phyloP scores from a whole-genome alignment of 441 rosid genomes.

The Francoa sonchifolia region DNA sequence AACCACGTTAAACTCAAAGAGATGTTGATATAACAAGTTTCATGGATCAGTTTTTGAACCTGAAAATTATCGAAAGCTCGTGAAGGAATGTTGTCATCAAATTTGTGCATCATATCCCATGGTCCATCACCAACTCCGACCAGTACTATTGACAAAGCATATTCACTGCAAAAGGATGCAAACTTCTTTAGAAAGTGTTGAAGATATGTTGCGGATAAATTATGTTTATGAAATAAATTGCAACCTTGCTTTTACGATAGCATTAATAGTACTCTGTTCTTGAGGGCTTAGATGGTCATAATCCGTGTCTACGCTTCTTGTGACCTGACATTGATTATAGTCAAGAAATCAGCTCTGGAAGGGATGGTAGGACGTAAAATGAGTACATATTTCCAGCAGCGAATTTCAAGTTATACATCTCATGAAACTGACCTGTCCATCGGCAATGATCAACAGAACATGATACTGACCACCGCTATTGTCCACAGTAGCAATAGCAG shows the following conservation, averaged over 20 bases:
- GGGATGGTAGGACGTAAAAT: no score
- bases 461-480: slow-evolving; percentile 1
- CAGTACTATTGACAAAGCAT: slow-evolving; percentile 19
- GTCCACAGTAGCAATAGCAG: not conserved
- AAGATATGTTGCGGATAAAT: not conserved
- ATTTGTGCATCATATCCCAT: slow-evolving; percentile 22
- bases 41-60: slow-evolving; percentile 5
- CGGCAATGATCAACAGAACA: slow-evolving; percentile 6
- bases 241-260: slow-evolving; percentile 12
- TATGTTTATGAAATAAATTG: not conserved
- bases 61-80: slow-evolving; percentile 25
- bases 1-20: not conserved
- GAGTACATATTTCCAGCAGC: not conserved
- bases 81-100: slow-evolving; percentile 19
- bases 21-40: not conserved
- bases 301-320: slow-evolving; percentile 15
- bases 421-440: slow-evolving; percentile 14
- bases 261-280: slow-evolving; percentile 11
- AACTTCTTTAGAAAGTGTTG: not conserved
- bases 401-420: not conserved
- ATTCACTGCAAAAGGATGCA: slow-evolving; percentile 7
- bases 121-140: slow-evolving; percentile 28
- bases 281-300: slow-evolving; percentile 13
- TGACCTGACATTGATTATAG: slow-evolving; percentile 5
- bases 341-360: not conserved